Conservation (phyloP, 192 early-diverging fungal genomes). For the Obelidium mucronatum region DNA sequence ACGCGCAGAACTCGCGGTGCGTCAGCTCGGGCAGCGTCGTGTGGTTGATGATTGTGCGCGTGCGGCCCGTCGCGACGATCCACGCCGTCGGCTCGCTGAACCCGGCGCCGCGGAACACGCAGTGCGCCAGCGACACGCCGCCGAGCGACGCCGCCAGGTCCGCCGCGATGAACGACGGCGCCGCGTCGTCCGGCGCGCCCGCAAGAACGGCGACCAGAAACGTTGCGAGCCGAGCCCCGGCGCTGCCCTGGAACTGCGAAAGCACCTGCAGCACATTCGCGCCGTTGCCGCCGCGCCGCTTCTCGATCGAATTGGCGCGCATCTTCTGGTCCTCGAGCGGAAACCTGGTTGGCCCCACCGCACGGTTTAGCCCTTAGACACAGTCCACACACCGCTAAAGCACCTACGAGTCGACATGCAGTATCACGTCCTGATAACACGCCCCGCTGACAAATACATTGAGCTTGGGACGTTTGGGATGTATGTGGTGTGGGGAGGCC, state of each 20-base stretch:
- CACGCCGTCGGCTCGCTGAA: slow-evolving; percentile 56
- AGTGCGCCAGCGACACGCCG: slow-evolving; percentile 24
- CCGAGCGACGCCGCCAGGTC: slow-evolving; percentile 5
- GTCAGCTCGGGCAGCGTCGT: slow-evolving; percentile 68
- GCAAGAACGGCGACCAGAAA: slow-evolving; percentile 33
- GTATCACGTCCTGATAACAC: slow-evolving; percentile 68
- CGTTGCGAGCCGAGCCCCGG: not conserved
- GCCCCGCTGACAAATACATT: slow-evolving; percentile 58
- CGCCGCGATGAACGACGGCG: slow-evolving; percentile 8
- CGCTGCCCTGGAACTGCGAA: not conserved
- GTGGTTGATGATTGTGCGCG: slow-evolving; percentile 71
- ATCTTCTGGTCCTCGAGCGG: slow-evolving; percentile 69
- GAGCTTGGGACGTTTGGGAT: slow-evolving; percentile 12
- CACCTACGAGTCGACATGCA: slow-evolving; percentile 56
- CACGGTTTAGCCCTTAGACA: too few species aligned
- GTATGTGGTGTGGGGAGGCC: too few species aligned
- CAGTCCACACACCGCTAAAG: too few species aligned
- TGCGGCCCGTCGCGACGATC: slow-evolving; percentile 64
- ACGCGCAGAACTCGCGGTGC: slow-evolving; percentile 59
- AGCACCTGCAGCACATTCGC: slow-evolving; percentile 58
- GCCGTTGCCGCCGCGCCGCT: slow-evolving; percentile 71
- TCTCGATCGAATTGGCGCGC: slow-evolving; percentile 61
- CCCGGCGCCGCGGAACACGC: slow-evolving; percentile 34
- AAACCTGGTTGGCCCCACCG: too few species aligned
- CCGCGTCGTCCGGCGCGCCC: not conserved